phyloP scores from a whole-genome alignment of 768 basidiomycete species.

The Lentinula detonsa region DNA sequence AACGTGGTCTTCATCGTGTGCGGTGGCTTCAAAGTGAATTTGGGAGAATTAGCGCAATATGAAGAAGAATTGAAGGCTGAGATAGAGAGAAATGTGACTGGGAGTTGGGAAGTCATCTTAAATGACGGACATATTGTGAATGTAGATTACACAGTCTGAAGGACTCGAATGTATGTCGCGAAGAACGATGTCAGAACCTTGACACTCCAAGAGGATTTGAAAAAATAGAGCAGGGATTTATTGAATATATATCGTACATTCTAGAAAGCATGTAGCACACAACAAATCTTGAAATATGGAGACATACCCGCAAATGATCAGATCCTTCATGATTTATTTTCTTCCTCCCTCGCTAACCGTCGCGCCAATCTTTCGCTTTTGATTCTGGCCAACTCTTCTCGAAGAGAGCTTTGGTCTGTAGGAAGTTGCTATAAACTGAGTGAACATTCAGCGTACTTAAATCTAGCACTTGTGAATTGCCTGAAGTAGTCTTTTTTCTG shows the following conservation, averaged over 20 bases:
- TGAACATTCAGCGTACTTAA: background rate
- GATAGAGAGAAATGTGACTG: constrained; percentile 15
- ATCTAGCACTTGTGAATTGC: constrained; percentile 22
- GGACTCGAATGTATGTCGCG: background rate
- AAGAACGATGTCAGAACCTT: background rate
- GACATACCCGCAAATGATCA: constrained; percentile 10
- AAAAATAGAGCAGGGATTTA: background rate
- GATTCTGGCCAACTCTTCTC: constrained; percentile 67
- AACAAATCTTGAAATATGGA: constrained; percentile 9
- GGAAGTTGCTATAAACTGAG: constrained; percentile 45
- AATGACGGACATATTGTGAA: constrained; percentile 31
- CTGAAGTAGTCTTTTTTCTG: constrained; percentile 47
- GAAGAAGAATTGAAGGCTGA: constrained; percentile 29
- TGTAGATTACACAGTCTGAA: constrained; percentile 14
- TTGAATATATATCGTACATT: background rate
- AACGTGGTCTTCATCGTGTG: constrained; percentile 64
- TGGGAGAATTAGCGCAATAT: constrained; percentile 48
- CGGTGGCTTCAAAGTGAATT: constrained; percentile 64
- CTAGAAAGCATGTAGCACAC: background rate
- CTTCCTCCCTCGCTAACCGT: constrained; percentile 36
- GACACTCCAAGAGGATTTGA: background rate
- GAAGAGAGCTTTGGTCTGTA: constrained; percentile 57
- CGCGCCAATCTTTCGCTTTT: constrained; percentile 52
- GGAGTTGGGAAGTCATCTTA: constrained; percentile 30
- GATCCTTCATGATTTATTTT: constrained; percentile 15